phyloP scores from a whole-genome alignment of 1,284 basidiomycete genomes.

The Mycena citricolor region DNA sequence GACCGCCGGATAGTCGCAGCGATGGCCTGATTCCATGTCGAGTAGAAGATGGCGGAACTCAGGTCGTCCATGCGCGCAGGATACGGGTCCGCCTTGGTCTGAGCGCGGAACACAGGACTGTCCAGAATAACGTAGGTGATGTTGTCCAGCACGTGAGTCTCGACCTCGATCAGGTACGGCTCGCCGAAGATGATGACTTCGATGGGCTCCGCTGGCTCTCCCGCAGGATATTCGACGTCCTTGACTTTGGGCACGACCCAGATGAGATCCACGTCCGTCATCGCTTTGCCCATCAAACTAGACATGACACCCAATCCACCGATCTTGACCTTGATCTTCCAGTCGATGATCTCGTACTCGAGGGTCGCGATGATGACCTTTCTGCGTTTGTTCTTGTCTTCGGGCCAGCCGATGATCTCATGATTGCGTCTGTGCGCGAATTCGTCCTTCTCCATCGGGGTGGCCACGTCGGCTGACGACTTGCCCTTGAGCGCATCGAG shows the following conservation, averaged over 20 bases:
- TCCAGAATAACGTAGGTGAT: constrained; percentile 93
- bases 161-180: constrained; percentile 91
- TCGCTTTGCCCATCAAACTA: constrained; percentile 92
- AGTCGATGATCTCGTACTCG: constrained; percentile 94
- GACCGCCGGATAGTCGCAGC: constrained; percentile 82
- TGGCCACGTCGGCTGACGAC: constrained; percentile 55
- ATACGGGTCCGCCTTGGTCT: constrained; percentile 92
- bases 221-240: constrained; percentile 86
- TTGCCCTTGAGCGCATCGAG: constrained; percentile 69
- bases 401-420: constrained; percentile 89
- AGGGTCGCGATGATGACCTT: constrained; percentile 89
- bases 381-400: constrained; percentile 87
- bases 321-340: constrained; percentile 96
- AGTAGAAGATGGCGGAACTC: constrained; percentile 94
- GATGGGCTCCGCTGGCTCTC: constrained; percentile 88
- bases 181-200: constrained; percentile 96
- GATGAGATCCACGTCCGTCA: constrained; percentile 91
- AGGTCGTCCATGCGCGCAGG: constrained; percentile 95
- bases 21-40: constrained; percentile 95
- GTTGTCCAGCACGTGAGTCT: constrained; percentile 88
- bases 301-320: constrained; percentile 97
- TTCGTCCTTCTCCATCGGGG: constrained; percentile 60
- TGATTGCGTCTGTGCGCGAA: constrained; percentile 54
- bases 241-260: constrained; percentile 95
- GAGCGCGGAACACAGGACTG: constrained; percentile 91